Base-by-base conservation (phyloP, 495 filamentous ascomycete species). In the Rhizodiscina lignyota region DNA sequence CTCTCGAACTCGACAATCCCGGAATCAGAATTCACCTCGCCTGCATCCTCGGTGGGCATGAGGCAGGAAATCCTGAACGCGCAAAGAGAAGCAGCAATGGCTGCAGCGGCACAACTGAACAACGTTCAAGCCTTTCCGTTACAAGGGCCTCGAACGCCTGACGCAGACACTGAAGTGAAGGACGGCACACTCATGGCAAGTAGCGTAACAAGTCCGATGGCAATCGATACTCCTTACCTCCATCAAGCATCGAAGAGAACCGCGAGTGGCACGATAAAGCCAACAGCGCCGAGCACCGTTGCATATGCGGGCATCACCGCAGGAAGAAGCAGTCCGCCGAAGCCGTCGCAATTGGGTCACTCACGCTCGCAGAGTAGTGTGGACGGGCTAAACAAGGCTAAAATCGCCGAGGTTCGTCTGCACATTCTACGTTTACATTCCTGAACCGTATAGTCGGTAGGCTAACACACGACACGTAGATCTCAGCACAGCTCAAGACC, bases 401-500 rank as follows among this genome's bases (percentile, higher is more conserved):
- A n/a, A n/a, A n/a, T n/a, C n/a, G n/a, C n/a, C n/a, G n/a, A n/a
- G n/a, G n/a, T n/a, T n/a, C n/a, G n/a, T n/a, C n/a, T n/a, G n/a
- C n/a, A n/a, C n/a, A n/a, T n/a, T n/a, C n/a, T n/a, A n/a, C n/a
- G n/a, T n/a, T n/a, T n/a, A n/a, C n/a, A n/a, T n/a, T n/a, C n/a
- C n/a, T n/a, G n/a, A n/a, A n/a, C n/a, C n/a, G n/a, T n/a, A n/a
- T n/a, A n/a, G n/a, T n/a, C n/a, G n/a, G n/a, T n/a, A n/a, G n/a
- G n/a, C n/a, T n/a, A n/a, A n/a, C n/a, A n/a, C n/a, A n/a, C n/a
- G n/a, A n/a, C n/a, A n/a, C 24, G 13, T 47, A 91, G 78, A 54
- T 89, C 30, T 82, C 83, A 21, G 68, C 72, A 24, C 73, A 83
- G 47, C 66, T 94, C 18, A 74, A 72, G 41, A 69, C 82, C 4